Base-by-base conservation (phyloP, 2,329 filamentous ascomycete genomes). In the Talaromyces piceae region DNA sequence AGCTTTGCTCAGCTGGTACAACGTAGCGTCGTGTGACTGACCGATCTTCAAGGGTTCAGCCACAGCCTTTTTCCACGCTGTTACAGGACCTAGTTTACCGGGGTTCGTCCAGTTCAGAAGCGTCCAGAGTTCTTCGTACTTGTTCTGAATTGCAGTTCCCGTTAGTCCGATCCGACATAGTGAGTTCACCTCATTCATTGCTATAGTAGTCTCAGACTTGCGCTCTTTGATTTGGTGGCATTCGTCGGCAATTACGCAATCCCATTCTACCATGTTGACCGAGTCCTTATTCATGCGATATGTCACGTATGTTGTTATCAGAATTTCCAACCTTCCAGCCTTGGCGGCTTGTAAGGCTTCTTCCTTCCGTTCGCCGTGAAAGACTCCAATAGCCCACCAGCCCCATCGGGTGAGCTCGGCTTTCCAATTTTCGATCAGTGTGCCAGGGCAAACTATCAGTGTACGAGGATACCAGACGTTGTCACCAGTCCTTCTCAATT, bases 61-160 rank as follows among this genome's bases (percentile, higher is more conserved):
- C 53, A 98, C 88, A 31, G 80, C 82, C 18, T 79, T 76, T 61
- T 83, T 86, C 93, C 93, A 98, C 39, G 87, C 86, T 4, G 79
- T 73, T 8, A 87, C 70, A 0, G 82, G 80, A 0, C 83, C 82
- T 56, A 86, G 78, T 33, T 68, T 71, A 0, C 90, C 91, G 0
- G 93, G 93, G 59, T 94, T 93, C 0, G 90, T 91, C 93, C 93
- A 98, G 65, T 98, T 95, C 2, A 98, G 75, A 0, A 98, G 75
- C 0, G 90, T 94, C 91, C 91, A 98, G 1, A 98, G 77, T 67
- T 98, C 93, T 64, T 96, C 89, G 65, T 98, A 98, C 58, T 88
- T 93, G 68, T 98, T 98, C 65, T 98, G 93, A 41, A 98, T 96
- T 0, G 91, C 91, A 0, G 93, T 98, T 2, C 93, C 93, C 0